These are phyloP conservation scores for Agaricales sp. DNA, from an alignment of 1,284 basidiomycete species.

Conservation along the genomic window DNA sequence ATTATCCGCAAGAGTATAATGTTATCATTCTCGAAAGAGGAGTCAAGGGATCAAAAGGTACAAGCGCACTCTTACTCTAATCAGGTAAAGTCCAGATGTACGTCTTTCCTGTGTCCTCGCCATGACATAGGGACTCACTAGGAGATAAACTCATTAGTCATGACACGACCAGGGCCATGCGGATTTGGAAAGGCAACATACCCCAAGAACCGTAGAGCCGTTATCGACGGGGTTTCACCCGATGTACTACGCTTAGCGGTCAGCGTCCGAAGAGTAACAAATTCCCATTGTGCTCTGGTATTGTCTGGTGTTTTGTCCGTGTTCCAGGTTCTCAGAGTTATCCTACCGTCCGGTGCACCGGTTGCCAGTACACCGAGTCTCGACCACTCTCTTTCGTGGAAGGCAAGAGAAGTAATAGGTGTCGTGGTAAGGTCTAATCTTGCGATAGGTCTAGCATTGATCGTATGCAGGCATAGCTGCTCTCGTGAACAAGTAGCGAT, in stretches of 20 bases:
- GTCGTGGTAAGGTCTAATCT: slow-evolving; percentile 46
- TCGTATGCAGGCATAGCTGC: slow-evolving; percentile 66
- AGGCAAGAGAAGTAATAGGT: slow-evolving; percentile 57
- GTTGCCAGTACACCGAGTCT: slow-evolving; percentile 59
- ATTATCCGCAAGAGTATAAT: no score
- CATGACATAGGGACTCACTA: slow-evolving; percentile 56
- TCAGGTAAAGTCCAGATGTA: slow-evolving; percentile 58
- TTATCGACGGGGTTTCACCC: slow-evolving; percentile 36
- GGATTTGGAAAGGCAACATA: slow-evolving; percentile 23
- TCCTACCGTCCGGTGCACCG: slow-evolving; percentile 55
- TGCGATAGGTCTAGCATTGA: slow-evolving; percentile 70
- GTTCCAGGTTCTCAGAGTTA: slow-evolving; percentile 66
- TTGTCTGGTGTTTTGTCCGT: slow-evolving; percentile 54
- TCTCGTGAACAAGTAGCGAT: slow-evolving; percentile 70
- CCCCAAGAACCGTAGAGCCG: slow-evolving; percentile 63
- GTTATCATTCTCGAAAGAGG: no score
- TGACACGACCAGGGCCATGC: not conserved
- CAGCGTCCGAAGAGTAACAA: slow-evolving; percentile 53
- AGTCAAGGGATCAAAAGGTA: no score
- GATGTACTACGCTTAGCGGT: slow-evolving; percentile 27
- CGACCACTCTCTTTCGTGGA: slow-evolving; percentile 76
- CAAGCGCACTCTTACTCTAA: no score
- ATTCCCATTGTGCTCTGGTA: slow-evolving; percentile 61
- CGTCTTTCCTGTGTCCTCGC: slow-evolving; percentile 54
- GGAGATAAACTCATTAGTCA: not conserved